Conservation (phyloP, 2,329 filamentous ascomycete species). For the Stachybotrys chlorohalonatus region DNA sequence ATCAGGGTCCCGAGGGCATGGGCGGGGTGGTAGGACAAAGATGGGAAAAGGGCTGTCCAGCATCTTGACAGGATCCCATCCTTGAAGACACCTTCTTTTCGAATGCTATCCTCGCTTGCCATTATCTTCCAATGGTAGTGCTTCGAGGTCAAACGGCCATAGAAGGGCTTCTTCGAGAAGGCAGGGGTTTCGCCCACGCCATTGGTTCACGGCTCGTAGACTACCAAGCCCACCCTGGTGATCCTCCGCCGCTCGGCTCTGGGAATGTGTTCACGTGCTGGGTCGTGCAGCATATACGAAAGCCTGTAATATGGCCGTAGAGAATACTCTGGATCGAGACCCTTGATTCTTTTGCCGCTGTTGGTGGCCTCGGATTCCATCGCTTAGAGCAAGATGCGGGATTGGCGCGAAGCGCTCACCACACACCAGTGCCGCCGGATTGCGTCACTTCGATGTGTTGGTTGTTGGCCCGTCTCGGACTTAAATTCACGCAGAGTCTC, state of each 20-base stretch:
- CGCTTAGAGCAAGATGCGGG: not conserved
- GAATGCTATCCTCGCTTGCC: not conserved
- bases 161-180: not conserved
- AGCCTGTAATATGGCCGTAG: not conserved
- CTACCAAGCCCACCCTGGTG: not conserved
- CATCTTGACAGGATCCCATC: not conserved
- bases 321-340: not conserved
- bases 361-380: not conserved
- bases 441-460: not conserved
- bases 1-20: not conserved
- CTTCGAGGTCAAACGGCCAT: not conserved
- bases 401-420: not conserved
- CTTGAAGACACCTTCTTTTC: not conserved
- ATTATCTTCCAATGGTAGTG: not conserved
- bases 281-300: not conserved
- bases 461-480: not conserved
- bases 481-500: not conserved
- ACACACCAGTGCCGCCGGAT: not conserved
- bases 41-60: not conserved
- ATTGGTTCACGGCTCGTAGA: not conserved
- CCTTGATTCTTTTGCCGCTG: not conserved
- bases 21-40: not conserved
- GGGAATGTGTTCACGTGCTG: not conserved
- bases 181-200: not conserved
- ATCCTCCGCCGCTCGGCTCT: not conserved